Evolutionary conservation across 208 protist genomes (phyloP), one percentile per base, ranked within the genome.

Genomic region (Trypanosoma melophagium): DNA sequence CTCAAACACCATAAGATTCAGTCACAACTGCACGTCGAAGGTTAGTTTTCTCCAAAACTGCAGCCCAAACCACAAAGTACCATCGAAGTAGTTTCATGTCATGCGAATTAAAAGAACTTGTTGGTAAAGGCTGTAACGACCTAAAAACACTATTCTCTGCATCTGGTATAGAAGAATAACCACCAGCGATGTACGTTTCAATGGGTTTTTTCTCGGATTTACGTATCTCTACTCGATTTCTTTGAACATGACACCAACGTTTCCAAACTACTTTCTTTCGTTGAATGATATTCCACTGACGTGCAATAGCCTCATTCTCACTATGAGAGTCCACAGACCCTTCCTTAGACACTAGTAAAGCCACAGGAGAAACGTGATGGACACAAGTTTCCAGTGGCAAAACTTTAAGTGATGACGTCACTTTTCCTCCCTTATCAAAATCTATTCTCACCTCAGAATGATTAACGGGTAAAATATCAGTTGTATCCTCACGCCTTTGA

Each of bases 51-150:
- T 74, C 62, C 19, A 75, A 47, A 31, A 66, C 17, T 38, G 71
- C 60, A 41, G 71, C 67, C 77, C 77, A 83, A 16, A 66, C 14
- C 25, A 83, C 77, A 71, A 83, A 83, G 50, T 63, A 79, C 77
- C 77, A 83, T 22, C 77, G 77, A 53, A 79, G 69, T 25, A 65
- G 35, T 45, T 71, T 28, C 61, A 69, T 59, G 1, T 66, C 47
- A 16, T 54, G 2, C 12, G 2, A 8, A 16, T 10, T n/a, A 41
- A 24, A 16, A 31, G 0, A 19, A 41, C 8, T 14, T 21, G 53
- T 12, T n/a, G 42, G 22, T 41, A 14, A 13, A 35, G 19, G n/a
- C 16, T 9, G 60, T 45, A 40, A 22, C 10, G 60, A 40, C n/a
- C 41, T 22, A 28, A 35, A 35, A 50, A 21, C 44, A 31, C 4